Conservation (phyloP, 345 rosid genomes). For the Melastoma malabathricum region DNA sequence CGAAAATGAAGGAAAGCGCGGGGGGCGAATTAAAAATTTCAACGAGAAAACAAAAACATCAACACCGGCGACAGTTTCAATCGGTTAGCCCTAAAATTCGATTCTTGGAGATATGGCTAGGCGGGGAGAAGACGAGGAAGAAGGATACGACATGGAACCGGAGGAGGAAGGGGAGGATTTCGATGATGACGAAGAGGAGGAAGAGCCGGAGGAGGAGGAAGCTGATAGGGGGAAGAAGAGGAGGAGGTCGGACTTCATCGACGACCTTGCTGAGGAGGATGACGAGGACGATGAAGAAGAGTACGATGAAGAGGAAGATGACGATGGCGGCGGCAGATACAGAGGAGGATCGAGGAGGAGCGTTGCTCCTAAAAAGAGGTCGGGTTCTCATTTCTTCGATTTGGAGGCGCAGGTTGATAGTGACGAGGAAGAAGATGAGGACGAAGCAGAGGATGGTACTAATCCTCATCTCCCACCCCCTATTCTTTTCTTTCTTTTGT, state of each 20-base stretch:
- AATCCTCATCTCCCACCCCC: too few relatives aligned
- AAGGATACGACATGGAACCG: constrained; percentile 6
- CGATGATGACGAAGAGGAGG: constrained; percentile 39
- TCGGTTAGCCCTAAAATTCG: too few relatives aligned
- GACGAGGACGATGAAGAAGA: constrained; percentile 64
- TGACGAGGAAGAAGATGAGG: constrained; percentile 90
- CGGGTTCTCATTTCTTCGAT: constrained; percentile 43
- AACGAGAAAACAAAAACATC: too few relatives aligned
- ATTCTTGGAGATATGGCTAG: too few relatives aligned
- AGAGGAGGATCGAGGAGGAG: constrained; percentile 20
- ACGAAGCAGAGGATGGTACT: constrained; percentile 69
- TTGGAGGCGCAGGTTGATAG: constrained; percentile 60
- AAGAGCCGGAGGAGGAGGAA: constrained; percentile 33
- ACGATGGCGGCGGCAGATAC: constrained; percentile 23
- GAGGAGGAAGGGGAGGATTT: constrained; percentile 11
- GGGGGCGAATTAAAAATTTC: too few relatives aligned
- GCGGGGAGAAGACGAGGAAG: background rate
- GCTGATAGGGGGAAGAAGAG: constrained; percentile 36
- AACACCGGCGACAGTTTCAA: too few relatives aligned
- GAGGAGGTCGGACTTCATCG: constrained; percentile 64
- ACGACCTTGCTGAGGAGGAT: constrained; percentile 83
- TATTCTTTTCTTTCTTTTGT: background rate
- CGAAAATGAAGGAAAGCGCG: too few relatives aligned
- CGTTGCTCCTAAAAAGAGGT: constrained; percentile 17
- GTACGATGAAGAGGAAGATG: constrained; percentile 49